A percentile compares a stretch with the other conserved stretches of the same genome.
phyloP scores from a whole-genome alignment of 305 asterid genomes.

The Fraxinus latifolia region DNA sequence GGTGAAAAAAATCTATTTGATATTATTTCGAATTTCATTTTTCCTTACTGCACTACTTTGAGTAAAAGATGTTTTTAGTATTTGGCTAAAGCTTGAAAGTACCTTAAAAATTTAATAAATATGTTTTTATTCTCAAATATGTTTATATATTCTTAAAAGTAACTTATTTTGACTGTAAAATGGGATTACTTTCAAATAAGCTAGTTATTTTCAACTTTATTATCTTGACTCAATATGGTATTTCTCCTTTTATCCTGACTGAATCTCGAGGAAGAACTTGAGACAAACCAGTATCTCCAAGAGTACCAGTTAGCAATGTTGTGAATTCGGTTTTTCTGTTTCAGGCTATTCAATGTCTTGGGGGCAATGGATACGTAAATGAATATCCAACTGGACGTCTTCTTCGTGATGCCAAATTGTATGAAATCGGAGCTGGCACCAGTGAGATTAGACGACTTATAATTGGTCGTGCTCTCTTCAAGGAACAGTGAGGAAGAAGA shows the following conservation, averaged over 20 bases:
- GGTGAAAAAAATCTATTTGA: conserved; percentile 36
- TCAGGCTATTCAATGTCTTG: conserved; percentile 94
- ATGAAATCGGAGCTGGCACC: conserved; percentile 99
- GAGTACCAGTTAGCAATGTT: background rate
- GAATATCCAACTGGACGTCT: conserved; percentile 92
- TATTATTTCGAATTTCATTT: background rate
- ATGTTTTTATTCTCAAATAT: background rate
- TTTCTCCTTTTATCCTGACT: background rate
- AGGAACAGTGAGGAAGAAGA: conserved; percentile 44
- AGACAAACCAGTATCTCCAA: background rate
- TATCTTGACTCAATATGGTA: background rate
- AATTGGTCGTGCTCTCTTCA: conserved; percentile 78
- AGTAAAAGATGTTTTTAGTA: background rate
- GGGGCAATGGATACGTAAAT: conserved; percentile 92
- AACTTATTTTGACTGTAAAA: background rate
- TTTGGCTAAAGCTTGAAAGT: background rate
- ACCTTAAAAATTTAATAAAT: background rate
- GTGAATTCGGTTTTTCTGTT: conserved; percentile 18
- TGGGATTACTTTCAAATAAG: background rate
- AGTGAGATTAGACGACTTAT: conserved; percentile 88
- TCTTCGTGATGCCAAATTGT: conserved; percentile 86
- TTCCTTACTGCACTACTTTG: background rate
- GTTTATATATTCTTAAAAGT: background rate
- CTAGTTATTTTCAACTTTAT: background rate
- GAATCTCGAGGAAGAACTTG: background rate